Conservation (phyloP, 208 protist species). For the Crithidia sp. region DNA sequence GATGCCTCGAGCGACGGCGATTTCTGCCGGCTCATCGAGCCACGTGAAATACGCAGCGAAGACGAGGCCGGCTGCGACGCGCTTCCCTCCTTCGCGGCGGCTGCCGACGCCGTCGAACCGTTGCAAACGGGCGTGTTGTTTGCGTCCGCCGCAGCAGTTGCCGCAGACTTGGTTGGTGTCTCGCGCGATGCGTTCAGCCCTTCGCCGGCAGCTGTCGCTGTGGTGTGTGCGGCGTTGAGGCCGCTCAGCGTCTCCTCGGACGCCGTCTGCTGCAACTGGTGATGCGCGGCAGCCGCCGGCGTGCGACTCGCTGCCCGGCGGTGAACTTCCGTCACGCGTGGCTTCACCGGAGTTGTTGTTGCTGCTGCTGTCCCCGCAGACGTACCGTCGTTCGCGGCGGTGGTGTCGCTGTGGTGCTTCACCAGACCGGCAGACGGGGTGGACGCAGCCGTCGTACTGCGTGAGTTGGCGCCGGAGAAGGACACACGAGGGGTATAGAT, state of each 20-base stretch:
- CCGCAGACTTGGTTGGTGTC: too few relatives aligned
- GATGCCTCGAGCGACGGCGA: background rate
- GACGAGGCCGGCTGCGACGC: too few relatives aligned
- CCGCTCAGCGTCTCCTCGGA: background rate
- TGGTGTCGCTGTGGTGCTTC: background rate
- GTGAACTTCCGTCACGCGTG: conserved; percentile 17
- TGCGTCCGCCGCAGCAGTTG: background rate
- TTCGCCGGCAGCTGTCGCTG: too few relatives aligned
- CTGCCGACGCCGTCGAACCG: too few relatives aligned
- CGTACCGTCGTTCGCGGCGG: background rate
- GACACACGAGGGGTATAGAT: conserved; percentile 19
- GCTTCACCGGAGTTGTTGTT: conserved; percentile 9
- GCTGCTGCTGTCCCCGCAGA: conserved; percentile 1
- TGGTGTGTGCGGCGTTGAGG: too few relatives aligned
- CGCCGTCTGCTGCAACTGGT: background rate
- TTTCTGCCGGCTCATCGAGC: conserved; percentile 9
- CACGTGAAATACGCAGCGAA: conserved; percentile 4
- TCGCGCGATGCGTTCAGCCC: too few relatives aligned
- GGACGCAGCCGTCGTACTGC: conserved; percentile 12
- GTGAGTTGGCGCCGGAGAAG: conserved; percentile 2
- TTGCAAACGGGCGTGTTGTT: background rate
- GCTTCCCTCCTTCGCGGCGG: too few relatives aligned
- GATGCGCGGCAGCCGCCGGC: background rate
- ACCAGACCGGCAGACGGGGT: background rate
- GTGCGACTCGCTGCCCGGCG: conserved; percentile 7